These are phyloP conservation scores for Wickerhamiella alocasiicola DNA, from an alignment of 805 yeast species.

Conservation along the genomic window DNA sequence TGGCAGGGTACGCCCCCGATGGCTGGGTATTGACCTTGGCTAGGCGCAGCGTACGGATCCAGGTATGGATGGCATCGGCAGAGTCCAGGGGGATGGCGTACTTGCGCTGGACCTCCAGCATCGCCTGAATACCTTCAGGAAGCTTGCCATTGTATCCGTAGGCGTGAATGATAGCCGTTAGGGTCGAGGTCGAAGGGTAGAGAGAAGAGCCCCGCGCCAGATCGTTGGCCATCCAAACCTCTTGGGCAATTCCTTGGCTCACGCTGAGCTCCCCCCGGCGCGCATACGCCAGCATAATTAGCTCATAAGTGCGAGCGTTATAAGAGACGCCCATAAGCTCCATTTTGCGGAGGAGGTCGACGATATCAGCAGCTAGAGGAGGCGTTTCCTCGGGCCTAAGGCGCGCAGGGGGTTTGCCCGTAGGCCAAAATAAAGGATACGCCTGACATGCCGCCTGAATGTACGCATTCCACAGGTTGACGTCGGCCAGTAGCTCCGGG, in stretches of 20 bases:
- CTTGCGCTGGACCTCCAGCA: conserved; percentile 12
- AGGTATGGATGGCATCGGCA: conserved; percentile 16
- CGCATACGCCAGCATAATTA: conserved; percentile 24
- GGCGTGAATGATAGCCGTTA: conserved; percentile 21
- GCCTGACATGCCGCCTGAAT: conserved; percentile 25
- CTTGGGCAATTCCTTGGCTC: conserved; percentile 18
- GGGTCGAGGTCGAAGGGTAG: conserved; percentile 18
- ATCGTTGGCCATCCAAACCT: conserved; percentile 22
- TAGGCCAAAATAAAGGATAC: conserved; percentile 23
- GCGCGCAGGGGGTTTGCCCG: background rate
- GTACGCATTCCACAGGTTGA: conserved; percentile 27
- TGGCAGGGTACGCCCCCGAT: conserved; percentile 11
- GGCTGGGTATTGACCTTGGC: conserved; percentile 15
- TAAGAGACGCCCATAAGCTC: conserved; percentile 23
- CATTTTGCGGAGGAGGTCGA: conserved; percentile 22
- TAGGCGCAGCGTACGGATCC: conserved; percentile 22
- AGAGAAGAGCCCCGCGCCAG: conserved; percentile 13
- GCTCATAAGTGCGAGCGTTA: conserved; percentile 25
- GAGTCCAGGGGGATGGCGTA: conserved; percentile 17
- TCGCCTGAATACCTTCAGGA: conserved; percentile 19
- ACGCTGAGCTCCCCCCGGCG: conserved; percentile 21
- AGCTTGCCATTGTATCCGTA: conserved; percentile 21
- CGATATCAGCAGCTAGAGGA: conserved; percentile 16
- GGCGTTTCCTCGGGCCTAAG: conserved; percentile 13
- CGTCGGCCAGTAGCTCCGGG: conserved; percentile 17